These are phyloP conservation scores for Boletellus emodensis DNA, from an alignment of 768 basidiomycete species.

Conservation along the genomic window DNA sequence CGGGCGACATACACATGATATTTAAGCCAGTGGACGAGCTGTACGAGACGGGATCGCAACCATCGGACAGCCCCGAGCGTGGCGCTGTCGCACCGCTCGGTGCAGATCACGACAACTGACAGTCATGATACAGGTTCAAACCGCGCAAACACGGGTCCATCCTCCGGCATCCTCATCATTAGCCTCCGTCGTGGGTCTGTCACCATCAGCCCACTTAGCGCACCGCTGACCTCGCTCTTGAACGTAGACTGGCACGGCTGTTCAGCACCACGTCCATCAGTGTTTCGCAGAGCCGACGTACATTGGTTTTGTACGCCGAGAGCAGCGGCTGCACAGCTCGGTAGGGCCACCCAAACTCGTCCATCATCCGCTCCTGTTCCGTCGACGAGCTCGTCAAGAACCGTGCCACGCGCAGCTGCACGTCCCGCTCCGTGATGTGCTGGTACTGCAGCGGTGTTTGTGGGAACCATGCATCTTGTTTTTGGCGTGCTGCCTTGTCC, in stretches of 20 bases:
- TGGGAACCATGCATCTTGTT: slow-evolving; percentile 32
- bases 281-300: slow-evolving; percentile 23
- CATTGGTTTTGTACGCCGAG: slow-evolving; percentile 38
- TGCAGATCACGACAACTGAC: slow-evolving; percentile 1
- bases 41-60: slow-evolving; percentile 1
- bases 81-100: slow-evolving; percentile 1
- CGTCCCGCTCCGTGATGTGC: slow-evolving; percentile 35
- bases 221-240: slow-evolving; percentile 18
- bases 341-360: slow-evolving; percentile 50
- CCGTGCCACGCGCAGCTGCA: slow-evolving; percentile 47
- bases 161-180: not conserved
- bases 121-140: slow-evolving; percentile 22
- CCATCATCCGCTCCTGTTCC: slow-evolving; percentile 45
- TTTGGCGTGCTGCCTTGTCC: slow-evolving; percentile 21
- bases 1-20: no score
- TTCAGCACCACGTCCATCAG: no score
- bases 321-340: slow-evolving; percentile 44
- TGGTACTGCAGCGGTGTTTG: slow-evolving; percentile 26
- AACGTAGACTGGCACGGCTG: slow-evolving; percentile 15
- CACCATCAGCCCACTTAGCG: slow-evolving; percentile 16
- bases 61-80: not conserved
- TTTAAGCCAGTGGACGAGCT: not conserved
- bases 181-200: slow-evolving; percentile 21
- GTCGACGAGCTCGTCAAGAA: slow-evolving; percentile 34
- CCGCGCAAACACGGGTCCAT: slow-evolving; percentile 5